Evolutionary conservation across 331 rosid species (phyloP).

Genomic region (Arachis monticola): DNA sequence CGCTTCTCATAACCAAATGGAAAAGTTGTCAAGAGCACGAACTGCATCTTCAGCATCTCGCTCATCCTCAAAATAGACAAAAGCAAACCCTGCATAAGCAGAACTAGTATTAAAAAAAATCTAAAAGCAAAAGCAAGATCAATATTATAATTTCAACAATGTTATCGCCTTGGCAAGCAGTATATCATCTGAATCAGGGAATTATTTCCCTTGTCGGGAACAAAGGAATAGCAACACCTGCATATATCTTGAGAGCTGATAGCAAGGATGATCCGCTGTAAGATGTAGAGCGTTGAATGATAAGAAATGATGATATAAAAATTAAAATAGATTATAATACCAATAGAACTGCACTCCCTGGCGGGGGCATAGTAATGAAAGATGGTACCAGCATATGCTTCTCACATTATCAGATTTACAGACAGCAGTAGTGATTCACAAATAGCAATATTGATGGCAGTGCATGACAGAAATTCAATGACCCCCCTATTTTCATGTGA

Average conservation of each 20-base stretch:
- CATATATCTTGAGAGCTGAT: slow-evolving; percentile 76
- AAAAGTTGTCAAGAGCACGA: slow-evolving; percentile 66
- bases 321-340: too few species aligned
- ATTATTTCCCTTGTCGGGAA: slow-evolving; percentile 62
- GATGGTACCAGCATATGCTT: slow-evolving; percentile 97
- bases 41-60: slow-evolving; percentile 95
- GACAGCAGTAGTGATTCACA: slow-evolving; percentile 72
- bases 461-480: slow-evolving; percentile 75
- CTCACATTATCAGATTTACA: slow-evolving; percentile 97
- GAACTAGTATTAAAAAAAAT: slow-evolving; percentile 42
- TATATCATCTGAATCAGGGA: slow-evolving; percentile 67
- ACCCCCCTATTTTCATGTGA: slow-evolving; percentile 72
- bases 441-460: slow-evolving; percentile 69
- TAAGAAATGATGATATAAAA: slow-evolving; percentile 80
- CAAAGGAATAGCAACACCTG: slow-evolving; percentile 94
- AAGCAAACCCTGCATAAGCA: slow-evolving; percentile 85
- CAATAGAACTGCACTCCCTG: too few species aligned
- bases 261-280: slow-evolving; percentile 82
- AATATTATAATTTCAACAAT: slow-evolving; percentile 32
- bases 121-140: neutral
- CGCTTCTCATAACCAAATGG: slow-evolving; percentile 90
- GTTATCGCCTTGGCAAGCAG: slow-evolving; percentile 59
- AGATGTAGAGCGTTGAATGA: slow-evolving; percentile 92
- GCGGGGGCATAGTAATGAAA: too few species aligned
- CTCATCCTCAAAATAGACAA: slow-evolving; percentile 90